phyloP scores from a whole-genome alignment of 2,329 filamentous ascomycete genomes.

The Colletotrichum liriopes region DNA sequence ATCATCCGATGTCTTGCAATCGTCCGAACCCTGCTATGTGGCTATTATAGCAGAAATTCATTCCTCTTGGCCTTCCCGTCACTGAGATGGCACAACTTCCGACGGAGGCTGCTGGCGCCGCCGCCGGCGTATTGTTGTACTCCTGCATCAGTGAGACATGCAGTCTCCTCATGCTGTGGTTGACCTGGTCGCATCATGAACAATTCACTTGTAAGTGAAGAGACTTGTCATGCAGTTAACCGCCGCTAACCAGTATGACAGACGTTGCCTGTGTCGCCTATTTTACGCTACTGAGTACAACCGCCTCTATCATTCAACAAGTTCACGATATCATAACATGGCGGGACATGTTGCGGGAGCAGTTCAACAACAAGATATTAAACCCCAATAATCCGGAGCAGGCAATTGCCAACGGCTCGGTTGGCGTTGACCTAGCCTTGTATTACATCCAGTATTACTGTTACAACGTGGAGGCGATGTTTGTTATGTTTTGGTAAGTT shows the following conservation, averaged over 20 bases:
- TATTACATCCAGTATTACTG: background rate
- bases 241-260: background rate
- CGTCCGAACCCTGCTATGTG: background rate
- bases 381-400: background rate
- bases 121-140: background rate
- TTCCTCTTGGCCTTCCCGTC: background rate
- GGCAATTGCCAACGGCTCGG: background rate
- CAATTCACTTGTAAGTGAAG: background rate
- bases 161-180: background rate
- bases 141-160: background rate
- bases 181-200: background rate
- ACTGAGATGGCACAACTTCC: background rate
- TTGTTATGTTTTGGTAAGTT: background rate
- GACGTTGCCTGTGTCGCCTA: background rate
- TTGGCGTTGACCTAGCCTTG: background rate
- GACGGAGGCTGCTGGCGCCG: background rate
- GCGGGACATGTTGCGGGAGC: background rate
- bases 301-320: background rate
- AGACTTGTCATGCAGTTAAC: background rate
- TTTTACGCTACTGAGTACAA: background rate
- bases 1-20: background rate
- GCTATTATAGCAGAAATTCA: background rate
- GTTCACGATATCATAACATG: slow-evolving; percentile 1
- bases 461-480: background rate
- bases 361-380: background rate